Base-by-base conservation (phyloP, 352 stramenopile genomes). In the Thalassiosira oceanica region DNA sequence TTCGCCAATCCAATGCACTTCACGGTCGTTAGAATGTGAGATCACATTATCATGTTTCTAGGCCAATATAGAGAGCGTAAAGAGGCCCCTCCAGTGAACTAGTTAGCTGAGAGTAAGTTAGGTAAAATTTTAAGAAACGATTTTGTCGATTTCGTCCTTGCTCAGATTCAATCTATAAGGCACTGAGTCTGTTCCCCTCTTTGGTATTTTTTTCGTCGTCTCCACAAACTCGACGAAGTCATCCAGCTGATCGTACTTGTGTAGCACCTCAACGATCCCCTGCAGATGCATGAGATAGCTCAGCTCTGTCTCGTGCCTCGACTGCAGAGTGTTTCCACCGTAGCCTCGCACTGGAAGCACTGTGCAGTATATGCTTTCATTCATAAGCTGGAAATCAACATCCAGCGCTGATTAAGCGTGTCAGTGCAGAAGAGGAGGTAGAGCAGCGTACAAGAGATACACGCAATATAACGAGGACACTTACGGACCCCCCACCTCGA, bases 241-340 rank as follows among this genome's bases (percentile, higher is more conserved):
- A 3, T 76, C 56, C 13, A 76, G 24, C 11, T 76, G 58, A 29
- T 76, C 21, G 51, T 76, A 76, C 28, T 57, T 64, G 27, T 70
- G 23, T 15, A 76, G 41, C 7, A 71, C 29, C 26, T 76, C 65
- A 7, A 76, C 26, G 3, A 70, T 44, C 7, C 39, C 65, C 29
- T 76, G 65, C 8, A 76, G 36, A 60, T 76, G 65, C 57, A 71
- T 76, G 0, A 76, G 23, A 54, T 76, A 76, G 21, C 44, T 33
- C 27, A 71, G 31, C 46, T 76, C 65, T 3, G 23, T 60, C 15
- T 51, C 65, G 43, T 76, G 65, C 21, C 58, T n/a, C n/a, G 41
- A 76, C 36, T 62, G 50, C 13, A 51, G 36, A 54, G 20, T 16
- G 11, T 21, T 36, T 28, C 65, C 65, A n/a, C n/a, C n/a, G 58